Evolutionary conservation across 2,329 filamentous ascomycete genomes (phyloP), one percentile per base, ranked within the genome.

Genomic region (Tolypocladium amazonense): DNA sequence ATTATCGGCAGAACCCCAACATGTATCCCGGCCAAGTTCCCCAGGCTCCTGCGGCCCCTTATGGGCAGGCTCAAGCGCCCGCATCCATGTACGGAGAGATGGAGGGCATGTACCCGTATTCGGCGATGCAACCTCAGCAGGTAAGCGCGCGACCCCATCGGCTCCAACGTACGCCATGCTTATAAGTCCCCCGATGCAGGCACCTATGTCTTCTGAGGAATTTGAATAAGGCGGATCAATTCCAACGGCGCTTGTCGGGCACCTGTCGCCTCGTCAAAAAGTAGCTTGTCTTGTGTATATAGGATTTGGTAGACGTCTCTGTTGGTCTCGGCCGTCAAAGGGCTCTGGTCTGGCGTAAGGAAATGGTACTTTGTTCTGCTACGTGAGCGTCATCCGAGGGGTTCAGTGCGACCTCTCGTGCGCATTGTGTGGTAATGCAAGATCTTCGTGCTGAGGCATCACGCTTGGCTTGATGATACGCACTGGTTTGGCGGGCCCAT

Each of bases 21-120:
- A 93, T 96, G 85, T 97, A 96, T 71, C 81, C 88, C 37, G 87
- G 86, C 59, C 87, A 91, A 64, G 89, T 92, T 60, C 90, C 91
- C 65, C 79, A 87, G 18, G 88, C 89, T 56, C 85, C 88, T 15
- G 81, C 84, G 55, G 82, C 84, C 57, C 82, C 84, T 15, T 95
- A 95, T 71, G 89, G 87, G 18, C 90, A 94, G 69, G 83, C 88
- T 54, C 88, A 89, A 66, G 84, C 88, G 61, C 79, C 85, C 63
- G 67, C 70, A 4, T 66, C 67, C 27, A 95, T 97, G 82, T 96
- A 92, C 70, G 82, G 87, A 59, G 87, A 88, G 60, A 87, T 92
- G 74, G 87, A 90, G 63, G 86, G 85, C 64, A 96, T 97, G 81
- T 97, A 97, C 65, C 83, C 83, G 45, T 96, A 95, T 72, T 82